Evolutionary conservation across 2,329 filamentous ascomycete species (phyloP), one percentile per base, ranked within the genome.

Genomic region (Ceratocystis colombiana): DNA sequence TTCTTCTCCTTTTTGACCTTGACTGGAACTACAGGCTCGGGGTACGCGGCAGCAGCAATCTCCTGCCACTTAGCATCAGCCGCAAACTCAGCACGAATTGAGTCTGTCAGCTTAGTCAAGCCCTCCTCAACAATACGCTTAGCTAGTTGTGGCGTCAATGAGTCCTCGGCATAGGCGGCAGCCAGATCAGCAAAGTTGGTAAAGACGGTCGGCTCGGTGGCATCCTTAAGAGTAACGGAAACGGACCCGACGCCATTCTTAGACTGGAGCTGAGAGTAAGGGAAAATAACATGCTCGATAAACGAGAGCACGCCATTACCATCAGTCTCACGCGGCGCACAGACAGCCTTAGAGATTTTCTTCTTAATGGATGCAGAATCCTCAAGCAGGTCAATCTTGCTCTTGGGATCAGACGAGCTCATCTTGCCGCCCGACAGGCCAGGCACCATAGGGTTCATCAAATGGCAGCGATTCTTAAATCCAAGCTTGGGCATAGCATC

Each of bases 331-430:
- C 85, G 85, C 41, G 91, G 91, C 17, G 84, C 83, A 25, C 88
- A 89, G 69, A 88, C 84, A 0, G 93, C 91, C 76, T 96, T 96
- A 73, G 86, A 86, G 64, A 96, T 80, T 80, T 96, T 96, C 79
- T 88, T 90, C 71, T 82, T 79, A 15, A 97, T 88, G 1, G 78
- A 77, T 0, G 95, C 90, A 0, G 88, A 79, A 0, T 82, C 70
- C 73, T 97, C 94, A 20, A 97, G 83, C n/a, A 97, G 81, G 73
- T 97, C 94, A 70, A 97, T 95, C 78, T 96, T 96, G 73, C 85
- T 89, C 75, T 92, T 87, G 71, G 78, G 77, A 68, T 87, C 84
- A 71, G 84, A 88, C n/a, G 86, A 83, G 72, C 84, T 87, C 90
- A 96, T 96, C 80, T 96, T 96, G 69, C 85, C 88, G 46, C 90